Percentiles rank a stretch among this genome's conserved stretches.
Conservation (phyloP, 352 stramenopile genomes). For the Pythium rishiriense region DNA sequence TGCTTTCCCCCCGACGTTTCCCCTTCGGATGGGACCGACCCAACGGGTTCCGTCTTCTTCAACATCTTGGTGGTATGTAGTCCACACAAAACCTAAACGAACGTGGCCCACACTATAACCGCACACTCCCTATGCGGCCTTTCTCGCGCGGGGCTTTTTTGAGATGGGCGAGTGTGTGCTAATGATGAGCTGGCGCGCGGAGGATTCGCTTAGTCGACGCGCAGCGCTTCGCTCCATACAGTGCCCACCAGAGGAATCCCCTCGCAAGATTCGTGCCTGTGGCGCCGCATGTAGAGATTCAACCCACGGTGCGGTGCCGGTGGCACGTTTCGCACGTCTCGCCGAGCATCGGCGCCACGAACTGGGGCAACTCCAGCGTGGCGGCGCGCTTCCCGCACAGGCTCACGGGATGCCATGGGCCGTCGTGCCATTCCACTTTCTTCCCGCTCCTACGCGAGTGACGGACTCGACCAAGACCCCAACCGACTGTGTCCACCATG, state of each 20-base stretch:
- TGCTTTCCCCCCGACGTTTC: neutral
- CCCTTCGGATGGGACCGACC: neutral
- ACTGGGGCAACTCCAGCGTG: too few species aligned
- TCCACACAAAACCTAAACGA: neutral
- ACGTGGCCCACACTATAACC: neutral
- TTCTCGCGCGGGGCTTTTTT: neutral
- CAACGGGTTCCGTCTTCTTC: neutral
- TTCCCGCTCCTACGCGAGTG: neutral
- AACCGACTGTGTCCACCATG: neutral
- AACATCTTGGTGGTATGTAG: neutral
- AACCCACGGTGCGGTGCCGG: neutral
- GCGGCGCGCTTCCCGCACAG: neutral
- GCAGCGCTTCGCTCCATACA: neutral
- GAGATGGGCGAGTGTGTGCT: neutral
- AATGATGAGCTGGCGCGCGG: neutral
- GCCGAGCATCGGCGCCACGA: too few species aligned
- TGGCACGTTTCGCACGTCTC: neutral
- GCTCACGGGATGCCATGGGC: too few species aligned
- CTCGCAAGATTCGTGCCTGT: neutral
- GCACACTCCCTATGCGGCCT: neutral
- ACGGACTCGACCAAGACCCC: neutral
- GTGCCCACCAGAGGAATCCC: neutral
- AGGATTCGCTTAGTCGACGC: constrained; percentile 4
- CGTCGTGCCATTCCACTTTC: constrained; percentile 1
- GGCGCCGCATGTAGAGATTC: neutral